These are phyloP conservation scores for Cladosporium cucumerinum DNA, from an alignment of 2,329 filamentous ascomycete genomes.

Conservation along the genomic window DNA sequence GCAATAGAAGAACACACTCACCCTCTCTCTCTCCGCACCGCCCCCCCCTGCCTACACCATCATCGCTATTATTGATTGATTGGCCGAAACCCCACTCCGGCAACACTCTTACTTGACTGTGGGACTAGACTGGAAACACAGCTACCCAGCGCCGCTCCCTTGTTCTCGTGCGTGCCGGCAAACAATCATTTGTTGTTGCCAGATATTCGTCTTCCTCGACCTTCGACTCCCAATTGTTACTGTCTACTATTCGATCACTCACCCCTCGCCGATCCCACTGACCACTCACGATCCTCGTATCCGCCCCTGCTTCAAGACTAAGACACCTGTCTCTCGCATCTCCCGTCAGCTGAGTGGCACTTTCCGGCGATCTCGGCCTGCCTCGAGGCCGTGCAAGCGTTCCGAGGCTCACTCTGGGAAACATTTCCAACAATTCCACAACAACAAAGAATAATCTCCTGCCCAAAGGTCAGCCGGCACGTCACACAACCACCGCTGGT, in stretches of 20 bases:
- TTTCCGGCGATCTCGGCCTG: conserved; percentile 13
- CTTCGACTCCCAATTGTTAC: not conserved
- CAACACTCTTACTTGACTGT: too few species aligned
- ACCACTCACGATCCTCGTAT: not conserved
- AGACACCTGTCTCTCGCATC: conserved; percentile 4
- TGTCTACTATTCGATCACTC: not conserved
- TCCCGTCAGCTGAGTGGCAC: conserved; percentile 12
- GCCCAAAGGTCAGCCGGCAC: conserved; percentile 9
- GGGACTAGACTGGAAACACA: not conserved
- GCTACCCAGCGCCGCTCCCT: conserved; percentile 4
- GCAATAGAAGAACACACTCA: not conserved
- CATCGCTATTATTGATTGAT: not conserved
- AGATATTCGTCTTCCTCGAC: not conserved
- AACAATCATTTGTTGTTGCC: conserved; percentile 12
- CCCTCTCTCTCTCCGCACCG: conserved; percentile 2
- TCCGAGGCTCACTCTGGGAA: conserved; percentile 15
- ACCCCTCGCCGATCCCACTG: not conserved
- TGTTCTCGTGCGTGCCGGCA: not conserved
- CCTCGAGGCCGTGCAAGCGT: conserved; percentile 10
- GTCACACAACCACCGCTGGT: not conserved
- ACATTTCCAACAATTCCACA: conserved; percentile 12
- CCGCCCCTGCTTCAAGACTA: not conserved
- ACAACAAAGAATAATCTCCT: conserved; percentile 14
- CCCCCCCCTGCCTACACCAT: not conserved
- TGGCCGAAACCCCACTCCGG: not conserved